Evolutionary conservation across 139 green algal genomes (phyloP).

Genomic region (Chlamydomonas eustigma): DNA sequence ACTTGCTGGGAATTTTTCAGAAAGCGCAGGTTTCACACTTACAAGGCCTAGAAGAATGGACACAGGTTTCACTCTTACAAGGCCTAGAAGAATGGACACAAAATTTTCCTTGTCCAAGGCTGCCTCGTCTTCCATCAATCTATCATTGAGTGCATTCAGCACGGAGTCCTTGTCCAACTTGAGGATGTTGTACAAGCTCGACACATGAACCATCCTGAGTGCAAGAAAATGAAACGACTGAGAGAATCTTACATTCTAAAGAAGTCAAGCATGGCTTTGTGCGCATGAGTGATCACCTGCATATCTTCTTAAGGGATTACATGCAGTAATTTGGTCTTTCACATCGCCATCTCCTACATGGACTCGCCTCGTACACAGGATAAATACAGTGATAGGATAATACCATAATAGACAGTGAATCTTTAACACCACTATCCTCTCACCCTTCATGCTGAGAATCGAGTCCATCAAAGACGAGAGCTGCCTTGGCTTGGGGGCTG

Average conservation of each 20-base stretch:
- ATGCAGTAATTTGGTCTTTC: too few species aligned
- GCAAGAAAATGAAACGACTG: too few species aligned
- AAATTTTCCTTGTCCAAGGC: background rate
- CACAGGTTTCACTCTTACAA: background rate
- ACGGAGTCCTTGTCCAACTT: background rate
- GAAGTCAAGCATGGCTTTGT: too few species aligned
- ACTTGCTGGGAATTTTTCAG: too few species aligned
- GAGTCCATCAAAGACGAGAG: background rate
- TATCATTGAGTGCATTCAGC: background rate
- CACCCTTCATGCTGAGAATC: background rate
- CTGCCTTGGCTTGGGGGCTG: background rate
- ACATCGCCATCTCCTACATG: too few species aligned
- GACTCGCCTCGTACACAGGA: too few species aligned
- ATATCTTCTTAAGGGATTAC: too few species aligned
- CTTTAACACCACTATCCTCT: background rate
- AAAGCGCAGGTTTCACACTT: too few species aligned
- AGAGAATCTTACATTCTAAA: too few species aligned
- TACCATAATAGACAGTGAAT: too few species aligned
- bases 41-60: background rate
- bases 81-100: background rate
- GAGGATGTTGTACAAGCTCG: background rate
- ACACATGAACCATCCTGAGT: conserved; percentile 6
- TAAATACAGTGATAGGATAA: too few species aligned
- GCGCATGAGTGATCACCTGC: too few species aligned
- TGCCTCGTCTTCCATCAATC: background rate